Evolutionary conservation across 805 yeast species (phyloP), one percentile per base, ranked within the genome.

Genomic region (Diddensiella santjacobensis): DNA sequence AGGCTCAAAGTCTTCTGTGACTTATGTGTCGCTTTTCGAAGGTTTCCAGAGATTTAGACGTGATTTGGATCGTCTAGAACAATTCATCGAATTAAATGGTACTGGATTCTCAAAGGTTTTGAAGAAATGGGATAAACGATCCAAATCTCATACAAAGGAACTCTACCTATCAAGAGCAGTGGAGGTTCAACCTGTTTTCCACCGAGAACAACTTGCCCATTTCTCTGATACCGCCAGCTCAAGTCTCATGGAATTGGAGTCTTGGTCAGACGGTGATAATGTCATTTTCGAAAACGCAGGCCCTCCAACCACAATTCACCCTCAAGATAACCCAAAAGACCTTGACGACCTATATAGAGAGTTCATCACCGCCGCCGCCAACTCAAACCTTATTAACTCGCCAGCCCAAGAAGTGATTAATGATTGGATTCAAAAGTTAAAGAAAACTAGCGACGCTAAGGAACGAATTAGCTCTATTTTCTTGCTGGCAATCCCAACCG

Each of bases 71-170:
- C 76, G 95, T 50, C 72, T 93, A 22, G 96, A 93, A 63, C 97
- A 91, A 65, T 93, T 87, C 68, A 88, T 93, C 35, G 97, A 90
- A 66, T 74, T 93, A 50, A 93, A 93, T 64, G 96, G 90, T 60
- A 87, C 96, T 0, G 99, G 99, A 11, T 93, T 93, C 67, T 83
- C 95, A 19, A 93, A 93, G 68, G 97, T 88, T 23, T 77, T 93
- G 60, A 93, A 93, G 66, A 93, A 93, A 70, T 93, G 99, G 99
- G 99, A 93, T 68, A 93, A 93, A 67, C 74, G 97, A 53, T 88
- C 96, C 19, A 89, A 91, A 61, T 87, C 96, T 2, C 95, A 87
- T 57, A 89, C 96, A 4, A 89, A 90, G 62, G 99, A 93, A 63
- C 73, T 93, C 44, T 93, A 90, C 63, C 74, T 93, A 42, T 81